Base-by-base conservation (phyloP, 805 yeast genomes). In the Candida sithepensis region DNA sequence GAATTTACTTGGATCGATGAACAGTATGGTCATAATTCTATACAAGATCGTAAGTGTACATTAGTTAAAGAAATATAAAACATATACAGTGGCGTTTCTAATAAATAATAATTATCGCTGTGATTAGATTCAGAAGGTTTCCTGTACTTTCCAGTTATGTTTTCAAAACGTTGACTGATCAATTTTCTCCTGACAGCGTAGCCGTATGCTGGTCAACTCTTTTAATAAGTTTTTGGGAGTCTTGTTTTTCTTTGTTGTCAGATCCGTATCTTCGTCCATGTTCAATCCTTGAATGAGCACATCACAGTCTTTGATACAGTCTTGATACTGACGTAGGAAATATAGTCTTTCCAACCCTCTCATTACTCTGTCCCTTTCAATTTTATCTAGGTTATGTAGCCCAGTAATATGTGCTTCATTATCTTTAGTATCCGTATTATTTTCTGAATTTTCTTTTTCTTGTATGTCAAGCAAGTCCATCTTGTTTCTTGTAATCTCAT, bases 341-440 rank as follows among this genome's bases (percentile, higher is more conserved):
- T 83, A 88, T 2, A 81, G 73, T 50, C 81, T 67, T 53, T 87
- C 90, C 28, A 86, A 74, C 9, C 82, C 79, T 49, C 80, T 79
- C 41, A 82, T 71, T 24, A 85, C 58, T 40, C 69, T 69, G 14
- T 75, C 81, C 43, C 88, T 68, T 43, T 78, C 81, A 2, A 79
- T 71, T 54, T 86, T 87, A 16, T 69, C 59, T 8, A 67, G 59
- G 1, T 63, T 43, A 16, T 34, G 38, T 12, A 34, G 18, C 20
- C 38, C 38, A n/a, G 2, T 69, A 34, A 21, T 43, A 39, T 12
- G 40, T 9, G 36, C 14, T 32, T 6, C 6, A 24, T 24, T 24
- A 7, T 30, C 16, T 12, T 30, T 5, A 5, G 16, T 6, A 12
- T 26, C 30, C 12, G 30, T 34, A 13, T 18, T 19, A n/a, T 6